Conservation (phyloP, 1,139 yeast species). For the Blastobotrys persicus region DNA sequence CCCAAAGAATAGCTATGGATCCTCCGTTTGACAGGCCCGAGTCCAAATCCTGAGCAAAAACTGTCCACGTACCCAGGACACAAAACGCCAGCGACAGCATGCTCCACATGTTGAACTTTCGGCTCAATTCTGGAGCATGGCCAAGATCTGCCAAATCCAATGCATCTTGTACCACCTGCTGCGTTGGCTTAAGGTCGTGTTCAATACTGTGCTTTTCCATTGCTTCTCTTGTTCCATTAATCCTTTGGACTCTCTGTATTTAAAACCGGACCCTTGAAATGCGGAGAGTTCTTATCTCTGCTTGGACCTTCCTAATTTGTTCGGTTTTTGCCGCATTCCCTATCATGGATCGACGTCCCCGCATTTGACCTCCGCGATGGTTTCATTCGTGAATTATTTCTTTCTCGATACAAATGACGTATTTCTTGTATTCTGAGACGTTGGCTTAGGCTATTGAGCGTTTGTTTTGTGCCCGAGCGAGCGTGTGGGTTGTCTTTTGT, state of each 20-base stretch:
- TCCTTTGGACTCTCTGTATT: background rate
- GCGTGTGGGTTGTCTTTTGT: no score
- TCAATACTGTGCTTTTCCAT: slow-evolving; percentile 2
- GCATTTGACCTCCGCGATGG: no score
- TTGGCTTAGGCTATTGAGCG: no score
- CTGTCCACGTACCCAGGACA: slow-evolving; percentile 24
- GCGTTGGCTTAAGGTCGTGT: background rate
- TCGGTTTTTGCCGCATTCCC: background rate
- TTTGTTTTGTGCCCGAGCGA: no score
- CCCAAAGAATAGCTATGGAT: slow-evolving; percentile 29
- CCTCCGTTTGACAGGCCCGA: slow-evolving; percentile 30
- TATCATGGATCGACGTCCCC: background rate
- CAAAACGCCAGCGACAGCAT: slow-evolving; percentile 23
- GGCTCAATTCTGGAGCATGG: slow-evolving; percentile 20
- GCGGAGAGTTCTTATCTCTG: background rate
- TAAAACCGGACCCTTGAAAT: background rate
- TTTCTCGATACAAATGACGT: no score
- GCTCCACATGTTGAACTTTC: slow-evolving; percentile 21
- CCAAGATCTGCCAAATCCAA: slow-evolving; percentile 22
- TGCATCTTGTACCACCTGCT: slow-evolving; percentile 4
- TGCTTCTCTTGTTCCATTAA: background rate
- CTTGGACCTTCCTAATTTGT: background rate
- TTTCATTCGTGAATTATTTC: no score
- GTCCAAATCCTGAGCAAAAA: slow-evolving; percentile 24
- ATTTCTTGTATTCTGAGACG: no score